These are phyloP conservation scores for Fusarium liriodendri DNA, from an alignment of 2,329 filamentous ascomycete genomes.

Conservation along the genomic window DNA sequence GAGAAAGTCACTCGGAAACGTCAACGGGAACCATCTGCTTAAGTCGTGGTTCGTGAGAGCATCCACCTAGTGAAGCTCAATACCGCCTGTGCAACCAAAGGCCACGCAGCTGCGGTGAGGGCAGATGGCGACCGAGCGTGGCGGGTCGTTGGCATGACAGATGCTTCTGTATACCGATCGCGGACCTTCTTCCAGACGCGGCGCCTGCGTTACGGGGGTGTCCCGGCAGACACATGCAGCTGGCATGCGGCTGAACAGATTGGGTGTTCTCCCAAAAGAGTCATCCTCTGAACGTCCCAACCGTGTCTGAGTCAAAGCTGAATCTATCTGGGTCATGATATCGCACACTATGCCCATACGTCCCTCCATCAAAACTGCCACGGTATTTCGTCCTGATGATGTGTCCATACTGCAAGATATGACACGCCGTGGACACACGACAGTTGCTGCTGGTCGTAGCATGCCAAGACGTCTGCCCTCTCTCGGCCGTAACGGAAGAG, in stretches of 20 bases:
- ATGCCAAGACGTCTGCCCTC: conserved; percentile 39
- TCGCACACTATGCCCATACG: conserved; percentile 72
- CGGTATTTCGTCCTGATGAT: conserved; percentile 62
- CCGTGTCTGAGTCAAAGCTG: conserved; percentile 12
- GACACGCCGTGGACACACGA: conserved; percentile 67
- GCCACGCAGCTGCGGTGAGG: conserved; percentile 73
- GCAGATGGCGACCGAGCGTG: conserved; percentile 73
- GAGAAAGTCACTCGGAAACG: conserved; percentile 64
- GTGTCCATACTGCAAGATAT: conserved; percentile 73
- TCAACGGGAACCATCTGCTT: conserved; percentile 66
- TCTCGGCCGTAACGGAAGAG: conserved; percentile 40
- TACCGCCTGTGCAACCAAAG: conserved; percentile 71
- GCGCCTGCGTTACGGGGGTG: conserved; percentile 29
- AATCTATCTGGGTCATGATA: conserved; percentile 47
- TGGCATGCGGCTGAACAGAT: conserved; percentile 2
- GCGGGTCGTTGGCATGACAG: conserved; percentile 70
- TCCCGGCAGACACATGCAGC: conserved; percentile 41
- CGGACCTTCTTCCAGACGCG: conserved; percentile 48
- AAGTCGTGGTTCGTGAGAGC: conserved; percentile 59
- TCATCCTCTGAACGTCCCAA: conserved; percentile 11
- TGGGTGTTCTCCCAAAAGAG: conserved; percentile 17
- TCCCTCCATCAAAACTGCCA: conserved; percentile 70
- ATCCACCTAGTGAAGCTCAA: conserved; percentile 71
- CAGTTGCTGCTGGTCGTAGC: conserved; percentile 60
- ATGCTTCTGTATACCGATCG: conserved; percentile 57